Evolutionary conservation across 805 yeast species (phyloP), one percentile per base, ranked within the genome.

Genomic region (Huiozyma naganishii): DNA sequence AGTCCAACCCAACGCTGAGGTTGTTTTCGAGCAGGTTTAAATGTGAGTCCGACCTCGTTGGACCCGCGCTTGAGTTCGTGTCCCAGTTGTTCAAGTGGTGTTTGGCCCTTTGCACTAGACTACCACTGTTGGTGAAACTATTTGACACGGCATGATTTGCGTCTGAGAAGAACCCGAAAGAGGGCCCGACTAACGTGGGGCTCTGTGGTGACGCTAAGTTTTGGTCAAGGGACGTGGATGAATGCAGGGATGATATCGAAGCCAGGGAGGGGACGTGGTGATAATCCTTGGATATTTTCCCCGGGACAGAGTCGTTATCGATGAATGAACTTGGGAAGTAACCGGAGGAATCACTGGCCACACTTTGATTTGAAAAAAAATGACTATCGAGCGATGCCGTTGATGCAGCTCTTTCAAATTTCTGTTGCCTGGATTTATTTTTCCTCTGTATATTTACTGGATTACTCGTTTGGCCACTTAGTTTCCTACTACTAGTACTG

Each of bases 191-290:
- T 39, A 57, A 39, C n/a, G 55, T 50, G 5, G 62, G 60, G 29
- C 59, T 57, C 37, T 56, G 55, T n/a, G 62, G 62, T 6, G 58
- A 44, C 7, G 53, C 41, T 37, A 58, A 45, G 34, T 52, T 55
- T 33, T 58, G 61, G 32, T 59, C 63, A 17, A 59, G 44, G 7
- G 64, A 61, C 29, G 59, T 60, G 12, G 61, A 51, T 2, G 65
- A 61, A 32, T 59, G 60, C 29, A 59, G 44, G 1, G 64, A 59
- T 6, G 62, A 56, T n/a, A 58, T 49, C 4, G 65, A 59, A 1
- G 58, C 58, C 37, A 56, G 43, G 8, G 60, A 53, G 29, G 61
- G 54, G 4, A 54, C 57, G 37, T 55, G 59, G 12, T 54, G 61
- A 33, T 52, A 55, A 28, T 56, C 61, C 43, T 61, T 61, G 7